These are phyloP conservation scores for Fusarium cyanostomum DNA, from an alignment of 2,329 filamentous ascomycete species.

Conservation along the genomic window DNA sequence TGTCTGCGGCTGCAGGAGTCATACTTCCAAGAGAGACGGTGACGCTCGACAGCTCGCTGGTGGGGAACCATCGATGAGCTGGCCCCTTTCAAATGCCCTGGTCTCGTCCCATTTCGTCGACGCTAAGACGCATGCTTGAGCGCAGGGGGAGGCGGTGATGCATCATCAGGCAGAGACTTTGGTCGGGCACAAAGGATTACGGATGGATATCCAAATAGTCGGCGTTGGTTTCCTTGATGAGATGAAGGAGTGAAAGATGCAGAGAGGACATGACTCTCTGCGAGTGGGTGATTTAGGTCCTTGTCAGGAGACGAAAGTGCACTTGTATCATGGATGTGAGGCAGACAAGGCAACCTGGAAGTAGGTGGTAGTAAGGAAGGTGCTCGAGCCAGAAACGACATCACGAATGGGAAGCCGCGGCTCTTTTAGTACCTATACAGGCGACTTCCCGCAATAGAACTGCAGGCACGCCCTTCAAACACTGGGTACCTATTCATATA, in stretches of 20 bases:
- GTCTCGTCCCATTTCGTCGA: slow-evolving; percentile 42
- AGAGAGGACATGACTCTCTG: slow-evolving; percentile 10
- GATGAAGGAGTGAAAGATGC: slow-evolving; percentile 16
- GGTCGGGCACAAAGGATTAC: slow-evolving; percentile 39
- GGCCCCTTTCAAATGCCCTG: slow-evolving; percentile 43
- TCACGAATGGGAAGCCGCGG: slow-evolving; percentile 12
- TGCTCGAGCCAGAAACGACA: neutral
- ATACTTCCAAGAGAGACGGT: slow-evolving; percentile 42
- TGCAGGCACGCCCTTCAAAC: slow-evolving; percentile 4
- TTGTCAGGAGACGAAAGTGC: slow-evolving; percentile 22
- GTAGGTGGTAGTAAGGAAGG: slow-evolving; percentile 12
- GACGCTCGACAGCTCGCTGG: slow-evolving; percentile 40
- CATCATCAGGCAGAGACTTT: slow-evolving; percentile 42
- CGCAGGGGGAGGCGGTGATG: slow-evolving; percentile 42
- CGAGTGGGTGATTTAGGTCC: slow-evolving; percentile 13
- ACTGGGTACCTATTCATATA: neutral
- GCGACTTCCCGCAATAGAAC: neutral
- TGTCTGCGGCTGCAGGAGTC: slow-evolving; percentile 39
- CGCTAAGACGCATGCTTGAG: slow-evolving; percentile 41
- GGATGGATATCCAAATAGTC: slow-evolving; percentile 13
- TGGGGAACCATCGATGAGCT: slow-evolving; percentile 45
- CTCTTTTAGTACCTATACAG: neutral
- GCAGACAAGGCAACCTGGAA: slow-evolving; percentile 10
- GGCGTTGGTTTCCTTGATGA: slow-evolving; percentile 9
- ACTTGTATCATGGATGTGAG: slow-evolving; percentile 1